Evolutionary conservation across 1,284 basidiomycete species (phyloP), one percentile per base, ranked within the genome.

Genomic region (Cystobasidium pallidum): DNA sequence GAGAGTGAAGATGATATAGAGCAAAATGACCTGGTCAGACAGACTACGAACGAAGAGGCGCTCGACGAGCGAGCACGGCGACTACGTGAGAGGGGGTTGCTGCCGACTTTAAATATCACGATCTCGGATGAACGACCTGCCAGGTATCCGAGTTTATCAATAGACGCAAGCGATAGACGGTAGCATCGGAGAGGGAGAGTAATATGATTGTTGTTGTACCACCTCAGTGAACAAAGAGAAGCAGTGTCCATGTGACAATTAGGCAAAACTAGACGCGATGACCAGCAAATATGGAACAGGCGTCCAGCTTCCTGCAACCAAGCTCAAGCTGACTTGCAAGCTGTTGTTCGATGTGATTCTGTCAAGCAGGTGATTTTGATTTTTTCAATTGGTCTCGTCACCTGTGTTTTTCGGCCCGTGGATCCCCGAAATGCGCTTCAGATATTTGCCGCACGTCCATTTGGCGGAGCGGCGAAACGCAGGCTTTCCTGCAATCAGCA

Each of bases 1-100:
- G n/a, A 34, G n/a, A 41, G 58, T 30, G 34, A 24, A 15, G 34
- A 34, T 15, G 34, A 13, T 36, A 11, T 61, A 7, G 58, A 61
- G 6, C 3, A 34, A n/a, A 36, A 10, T 19, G 34, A 47, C 6
- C 32, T 47, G 28, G 39, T 49, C 2, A 36, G 62, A 34, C 43
- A 51, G 26, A 10, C 47, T 30, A 49, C 62, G n/a, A 64, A 51
- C 19, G 62, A 49, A 34, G 62, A 64, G 24, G 62, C 41, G n/a
- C 34, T 64, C 3, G 21, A 32, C 24, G 62, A 28, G 19, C 21
- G 62, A 47, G 62, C 62, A 6, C 43, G 47, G 3, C 8, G 34
- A 19, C 24, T 64, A 21, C 43, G 62, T 8, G 62, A 64, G 15
- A 47, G 47, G 34, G 62, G 62, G 17, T n/a, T 64, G 4, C 45